phyloP scores from a whole-genome alignment of 768 basidiomycete species.

The Lactarius hatsudake region DNA sequence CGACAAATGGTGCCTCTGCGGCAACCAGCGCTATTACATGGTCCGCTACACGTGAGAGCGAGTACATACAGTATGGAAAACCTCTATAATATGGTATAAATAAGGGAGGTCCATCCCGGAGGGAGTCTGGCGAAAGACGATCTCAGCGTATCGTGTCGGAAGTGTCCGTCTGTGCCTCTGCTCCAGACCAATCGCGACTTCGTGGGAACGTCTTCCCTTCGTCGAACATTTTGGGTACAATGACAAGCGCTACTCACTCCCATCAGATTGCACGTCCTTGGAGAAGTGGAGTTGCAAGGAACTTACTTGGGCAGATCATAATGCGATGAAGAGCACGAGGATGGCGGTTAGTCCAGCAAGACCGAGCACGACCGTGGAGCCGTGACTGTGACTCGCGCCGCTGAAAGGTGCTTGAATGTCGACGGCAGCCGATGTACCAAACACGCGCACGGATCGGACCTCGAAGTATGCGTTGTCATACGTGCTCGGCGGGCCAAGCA shows the following conservation, averaged over 20 bases:
- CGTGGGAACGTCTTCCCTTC: not conserved
- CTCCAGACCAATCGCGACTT: not conserved
- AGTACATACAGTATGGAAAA: not conserved
- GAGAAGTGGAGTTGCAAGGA: not conserved
- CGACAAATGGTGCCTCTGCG: not conserved
- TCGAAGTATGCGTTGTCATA: constrained; percentile 43
- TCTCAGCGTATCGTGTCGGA: not conserved
- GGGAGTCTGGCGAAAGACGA: not conserved
- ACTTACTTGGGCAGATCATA: not conserved
- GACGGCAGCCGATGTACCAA: constrained; percentile 17
- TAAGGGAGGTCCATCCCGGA: not conserved
- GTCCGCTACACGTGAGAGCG: not conserved
- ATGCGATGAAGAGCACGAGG: constrained; percentile 2
- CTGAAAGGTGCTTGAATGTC: not conserved
- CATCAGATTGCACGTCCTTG: not conserved
- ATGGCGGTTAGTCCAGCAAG: not conserved
- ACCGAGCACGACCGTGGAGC: not conserved
- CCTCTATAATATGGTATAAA: not conserved
- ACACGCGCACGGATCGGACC: constrained; percentile 39
- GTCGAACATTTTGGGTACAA: not conserved
- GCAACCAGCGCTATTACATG: not conserved
- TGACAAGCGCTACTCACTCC: not conserved
- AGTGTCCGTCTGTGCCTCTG: not conserved
- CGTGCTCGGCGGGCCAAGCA: constrained; percentile 34
- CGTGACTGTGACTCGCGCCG: not conserved